Evolutionary conservation across 1,139 yeast genomes (phyloP).

Genomic region (Debaryomycetaceae sp.): DNA sequence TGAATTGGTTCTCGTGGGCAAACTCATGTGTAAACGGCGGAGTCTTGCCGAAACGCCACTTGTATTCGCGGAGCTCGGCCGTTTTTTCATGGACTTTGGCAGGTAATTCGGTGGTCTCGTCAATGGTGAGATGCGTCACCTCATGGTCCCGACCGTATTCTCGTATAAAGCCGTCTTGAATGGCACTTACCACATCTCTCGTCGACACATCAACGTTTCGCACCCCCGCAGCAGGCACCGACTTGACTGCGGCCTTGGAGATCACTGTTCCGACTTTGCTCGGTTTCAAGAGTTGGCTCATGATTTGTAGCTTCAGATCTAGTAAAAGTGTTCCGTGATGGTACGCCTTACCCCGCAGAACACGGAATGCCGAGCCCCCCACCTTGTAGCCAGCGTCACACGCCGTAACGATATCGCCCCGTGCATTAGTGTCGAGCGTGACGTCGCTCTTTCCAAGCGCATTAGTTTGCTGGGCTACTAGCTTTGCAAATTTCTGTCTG

Average conservation of each 20-base stretch:
- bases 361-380: constrained; percentile 86
- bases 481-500: constrained; percentile 47
- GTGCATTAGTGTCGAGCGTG: constrained; percentile 40
- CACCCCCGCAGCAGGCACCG: constrained; percentile 74
- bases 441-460: constrained; percentile 11
- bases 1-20: constrained; percentile 18
- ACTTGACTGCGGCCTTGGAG: constrained; percentile 54
- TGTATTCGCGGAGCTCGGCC: constrained; percentile 43
- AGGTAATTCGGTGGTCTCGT: constrained; percentile 29
- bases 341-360: constrained; percentile 72
- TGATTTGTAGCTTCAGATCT: constrained; percentile 45
- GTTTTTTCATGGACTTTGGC: constrained; percentile 32
- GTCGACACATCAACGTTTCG: constrained; percentile 44
- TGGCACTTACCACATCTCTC: constrained; percentile 1
- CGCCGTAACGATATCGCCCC: constrained; percentile 67
- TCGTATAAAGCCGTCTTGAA: constrained; percentile 6
- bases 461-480: constrained; percentile 44
- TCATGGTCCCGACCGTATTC: constrained; percentile 10
- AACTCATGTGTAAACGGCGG: constrained; percentile 51
- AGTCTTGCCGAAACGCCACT: constrained; percentile 64
- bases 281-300: constrained; percentile 47
- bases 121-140: constrained; percentile 11
- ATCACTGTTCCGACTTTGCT: constrained; percentile 35
- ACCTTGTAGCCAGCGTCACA: constrained; percentile 41
- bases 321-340: constrained; percentile 97